Base-by-base conservation (phyloP, 305 asterid species). In the Solanum aculeatissimum region DNA sequence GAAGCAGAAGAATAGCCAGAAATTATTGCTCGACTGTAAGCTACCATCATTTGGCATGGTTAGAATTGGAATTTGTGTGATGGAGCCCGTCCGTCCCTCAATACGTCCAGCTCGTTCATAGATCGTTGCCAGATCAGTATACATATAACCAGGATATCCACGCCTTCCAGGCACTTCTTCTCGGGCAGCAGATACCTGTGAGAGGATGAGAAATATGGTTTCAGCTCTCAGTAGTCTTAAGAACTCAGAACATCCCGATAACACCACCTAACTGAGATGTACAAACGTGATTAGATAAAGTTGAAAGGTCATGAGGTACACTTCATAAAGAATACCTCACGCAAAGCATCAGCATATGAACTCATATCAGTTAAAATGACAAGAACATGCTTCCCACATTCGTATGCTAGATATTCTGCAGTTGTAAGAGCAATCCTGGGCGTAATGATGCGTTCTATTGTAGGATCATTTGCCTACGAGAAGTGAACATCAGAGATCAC, bases 341-440 rank as follows among this genome's bases (percentile, higher is more conserved):
- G 99, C 86, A 94, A 98, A 83, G 99, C 99, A 90, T 96, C 98
- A 82, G 99, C 98, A 88, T 96, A 96, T 79, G 99, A 96, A 90
- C 98, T 96, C 99, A 96, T 96, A 90, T 96, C 99, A 82, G 99
- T 96, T 92, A 96, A 91, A 86, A 94, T 96, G 91, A 96, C 99
- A 91, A 96, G 99, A 84, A 96, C 99, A 83, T 96, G 99, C 93
- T 96, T 96, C 88, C 99, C 99, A 12, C 99, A 96, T 89, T 92
- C 98, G 87, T 96, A 96, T 83, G 99, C 99, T 81, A 96, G 87
- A 86, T 96, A 96, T 87, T 96, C 99, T 62, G 98, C 99, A 86
- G 98, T 96, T 82, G 99, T 96, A 85, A 96, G 88, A 90, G 99
- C 99, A 91, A 96, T 96, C 82, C 98, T 97, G 78, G 98, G 99